Conservation (phyloP, 1,284 basidiomycete species). For the Pseudozyma sp. region DNA sequence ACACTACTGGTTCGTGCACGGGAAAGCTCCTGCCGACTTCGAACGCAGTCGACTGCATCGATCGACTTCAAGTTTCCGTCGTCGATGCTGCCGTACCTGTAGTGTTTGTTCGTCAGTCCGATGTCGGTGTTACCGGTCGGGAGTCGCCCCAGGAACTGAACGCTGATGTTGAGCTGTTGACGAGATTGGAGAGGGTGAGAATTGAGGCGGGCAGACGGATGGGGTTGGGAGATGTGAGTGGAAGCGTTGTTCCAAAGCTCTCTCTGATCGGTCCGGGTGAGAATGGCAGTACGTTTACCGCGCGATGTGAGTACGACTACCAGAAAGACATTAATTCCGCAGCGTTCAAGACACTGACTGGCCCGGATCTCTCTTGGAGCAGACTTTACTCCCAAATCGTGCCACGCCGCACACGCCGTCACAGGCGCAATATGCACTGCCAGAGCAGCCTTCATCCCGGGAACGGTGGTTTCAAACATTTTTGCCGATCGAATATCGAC, state of each 20-base stretch:
- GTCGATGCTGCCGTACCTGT: slow-evolving; percentile 5
- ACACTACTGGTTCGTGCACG: neutral
- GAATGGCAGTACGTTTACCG: neutral
- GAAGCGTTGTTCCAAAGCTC: neutral
- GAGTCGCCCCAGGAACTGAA: neutral
- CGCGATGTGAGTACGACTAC: slow-evolving; percentile 1
- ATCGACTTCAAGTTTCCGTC: neutral
- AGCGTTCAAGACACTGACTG: too few relatives aligned
- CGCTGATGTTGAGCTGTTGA: neutral
- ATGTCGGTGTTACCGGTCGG: slow-evolving; percentile 1
- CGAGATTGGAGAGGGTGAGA: neutral
- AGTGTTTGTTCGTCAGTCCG: slow-evolving; percentile 1
- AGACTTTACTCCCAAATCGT: slow-evolving; percentile 4
- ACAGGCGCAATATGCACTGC: slow-evolving; percentile 4
- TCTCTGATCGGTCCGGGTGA: slow-evolving; percentile 2
- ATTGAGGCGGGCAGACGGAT: slow-evolving; percentile 1
- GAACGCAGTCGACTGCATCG: slow-evolving; percentile 1
- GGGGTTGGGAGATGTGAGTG: slow-evolving; percentile 1
- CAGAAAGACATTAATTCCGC: too few relatives aligned
- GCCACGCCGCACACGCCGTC: slow-evolving; percentile 5
- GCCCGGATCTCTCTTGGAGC: neutral
- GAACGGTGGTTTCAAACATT: slow-evolving; percentile 1
- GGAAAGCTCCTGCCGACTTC: slow-evolving; percentile 3
- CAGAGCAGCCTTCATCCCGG: neutral
- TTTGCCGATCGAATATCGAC: neutral